Base-by-base conservation (phyloP, 2,329 filamentous ascomycete species). In the Fusarium abutilonis region DNA sequence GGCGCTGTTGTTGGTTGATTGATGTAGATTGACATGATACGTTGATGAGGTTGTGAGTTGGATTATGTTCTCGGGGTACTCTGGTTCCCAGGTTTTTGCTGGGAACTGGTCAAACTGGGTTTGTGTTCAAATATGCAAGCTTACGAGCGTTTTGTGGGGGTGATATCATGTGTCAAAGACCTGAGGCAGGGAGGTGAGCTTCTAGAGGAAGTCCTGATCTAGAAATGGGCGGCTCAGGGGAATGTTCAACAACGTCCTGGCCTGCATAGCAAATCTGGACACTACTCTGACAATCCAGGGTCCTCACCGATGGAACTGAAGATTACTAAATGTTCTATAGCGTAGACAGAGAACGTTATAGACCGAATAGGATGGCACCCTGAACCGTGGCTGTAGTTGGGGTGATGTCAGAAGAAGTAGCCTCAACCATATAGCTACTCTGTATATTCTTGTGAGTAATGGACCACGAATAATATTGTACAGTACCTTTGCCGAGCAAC, bases 401-500 rank as follows among this genome's bases (percentile, higher is more conserved):
- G 53, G 26, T 53, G 40, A 52, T 41, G 31, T 19, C 31, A 57
- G 39, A 34, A 57, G 15, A 26, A 17, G 15, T 9, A 44, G 40
- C 4, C 19, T 31, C n/a, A 17, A 15, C 29, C 35, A 28, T 26
- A 28, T 9, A 38, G 17, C 35, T n/a, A 21, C 19, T 19, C 19
- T 38, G 5, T 11, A 29, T 17, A 47, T 15, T 4, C 10, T n/a
- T 15, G 6, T 13, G 34, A 36, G 32, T 21, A 29, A 36, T 52
- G 56, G 15, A 42, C 26, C 21, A 14, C 9, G 31, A 32, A 6
- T 13, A 14, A 2, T 14, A 13, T 11, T 34, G 11, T 6, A 34
- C 31, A 2, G 13, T n/a, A 34, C 31, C 11, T n/a, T 34, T 26
- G 23, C 63, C 63, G 51, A 60, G 17, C n/a, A 38, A 45, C 43